phyloP scores from a whole-genome alignment of 805 yeast genomes.

The Kodamaea neixiangensis region DNA sequence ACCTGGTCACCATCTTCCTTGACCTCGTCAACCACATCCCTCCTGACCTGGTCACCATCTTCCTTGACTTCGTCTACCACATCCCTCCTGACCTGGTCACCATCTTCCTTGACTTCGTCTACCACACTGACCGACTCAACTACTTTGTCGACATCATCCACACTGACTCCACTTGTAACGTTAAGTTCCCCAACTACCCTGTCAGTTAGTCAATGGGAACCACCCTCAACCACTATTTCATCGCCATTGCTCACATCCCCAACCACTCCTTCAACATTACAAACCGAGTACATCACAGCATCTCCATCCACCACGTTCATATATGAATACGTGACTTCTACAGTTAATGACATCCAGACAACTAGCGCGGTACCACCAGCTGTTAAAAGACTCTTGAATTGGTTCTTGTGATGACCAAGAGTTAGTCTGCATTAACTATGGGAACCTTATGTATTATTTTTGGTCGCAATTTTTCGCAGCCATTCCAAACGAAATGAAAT shows the following conservation, averaged over 20 bases:
- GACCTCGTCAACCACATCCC: background rate
- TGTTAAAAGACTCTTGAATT: conserved; percentile 2
- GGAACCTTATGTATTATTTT: background rate
- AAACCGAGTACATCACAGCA: conserved; percentile 4
- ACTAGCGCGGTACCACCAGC: conserved; percentile 4
- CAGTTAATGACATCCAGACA: background rate
- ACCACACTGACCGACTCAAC: background rate
- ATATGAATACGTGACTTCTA: background rate
- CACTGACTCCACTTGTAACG: background rate
- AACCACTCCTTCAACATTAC: background rate
- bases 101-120: background rate
- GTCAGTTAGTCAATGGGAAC: background rate
- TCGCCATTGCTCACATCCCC: background rate
- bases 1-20: background rate
- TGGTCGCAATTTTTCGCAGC: background rate
- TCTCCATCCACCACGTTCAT: background rate
- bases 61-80: background rate
- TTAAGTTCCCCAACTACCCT: background rate
- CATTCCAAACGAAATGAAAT: background rate
- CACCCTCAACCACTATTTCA: background rate
- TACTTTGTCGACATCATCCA: background rate
- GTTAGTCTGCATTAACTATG: background rate
- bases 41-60: background rate
- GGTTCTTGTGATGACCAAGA: background rate
- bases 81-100: too few species aligned